These are phyloP conservation scores for Gossypium anomalum DNA, from an alignment of 345 rosid genomes.

Conservation along the genomic window DNA sequence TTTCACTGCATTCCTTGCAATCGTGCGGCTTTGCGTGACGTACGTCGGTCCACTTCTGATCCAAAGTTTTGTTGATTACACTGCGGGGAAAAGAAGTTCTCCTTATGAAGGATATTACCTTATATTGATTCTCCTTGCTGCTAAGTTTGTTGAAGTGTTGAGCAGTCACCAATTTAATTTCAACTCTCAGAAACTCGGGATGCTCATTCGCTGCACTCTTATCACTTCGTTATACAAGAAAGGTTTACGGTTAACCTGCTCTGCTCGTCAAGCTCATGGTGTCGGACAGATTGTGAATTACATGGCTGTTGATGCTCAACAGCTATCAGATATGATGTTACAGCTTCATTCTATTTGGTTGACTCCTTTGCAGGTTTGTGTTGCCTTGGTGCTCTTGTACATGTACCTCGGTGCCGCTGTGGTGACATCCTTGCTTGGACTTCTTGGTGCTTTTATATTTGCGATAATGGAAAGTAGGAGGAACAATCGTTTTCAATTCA, in stretches of 20 bases:
- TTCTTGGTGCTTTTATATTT: conserved; percentile 44
- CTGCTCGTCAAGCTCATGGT: conserved; percentile 88
- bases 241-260: conserved; percentile 68
- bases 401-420: conserved; percentile 56
- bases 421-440: conserved; percentile 51
- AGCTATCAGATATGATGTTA: conserved; percentile 93
- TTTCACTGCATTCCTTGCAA: conserved; percentile 71
- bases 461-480: conserved; percentile 47
- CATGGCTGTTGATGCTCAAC: conserved; percentile 98
- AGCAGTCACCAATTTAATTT: conserved; percentile 78
- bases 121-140: conserved; percentile 57
- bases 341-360: conserved; percentile 94
- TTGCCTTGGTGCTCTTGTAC: conserved; percentile 67
- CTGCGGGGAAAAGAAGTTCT: conserved; percentile 74
- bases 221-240: conserved; percentile 75
- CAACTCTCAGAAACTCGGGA: conserved; percentile 88
- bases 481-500: conserved; percentile 62
- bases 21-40: conserved; percentile 63
- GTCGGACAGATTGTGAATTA: conserved; percentile 96
- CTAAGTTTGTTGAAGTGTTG: conserved; percentile 77
- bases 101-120: conserved; percentile 79
- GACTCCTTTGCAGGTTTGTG: conserved; percentile 71
- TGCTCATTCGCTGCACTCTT: conserved; percentile 82
- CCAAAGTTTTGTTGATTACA: conserved; percentile 73
- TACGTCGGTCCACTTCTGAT: conserved; percentile 82